These are phyloP conservation scores for Aquilaria sinensis DNA, from an alignment of 345 rosid genomes.

Conservation along the genomic window DNA sequence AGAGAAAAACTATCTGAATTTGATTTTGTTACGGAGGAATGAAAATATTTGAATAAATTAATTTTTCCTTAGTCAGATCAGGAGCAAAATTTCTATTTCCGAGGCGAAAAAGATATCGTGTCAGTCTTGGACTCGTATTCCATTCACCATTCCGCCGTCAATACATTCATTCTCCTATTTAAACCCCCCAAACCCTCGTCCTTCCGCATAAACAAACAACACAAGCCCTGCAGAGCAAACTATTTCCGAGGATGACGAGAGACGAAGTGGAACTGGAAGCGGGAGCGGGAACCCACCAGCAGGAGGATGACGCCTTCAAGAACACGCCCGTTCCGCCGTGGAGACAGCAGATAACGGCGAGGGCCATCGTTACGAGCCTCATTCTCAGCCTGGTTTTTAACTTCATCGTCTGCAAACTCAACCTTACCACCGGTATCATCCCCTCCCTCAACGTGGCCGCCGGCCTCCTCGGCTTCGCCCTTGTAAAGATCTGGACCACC, in stretches of 20 bases:
- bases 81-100: too few relatives aligned
- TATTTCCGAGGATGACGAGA: background rate
- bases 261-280: background rate
- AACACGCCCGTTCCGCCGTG: slow-evolving; percentile 34
- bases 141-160: too few relatives aligned
- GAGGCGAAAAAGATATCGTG: too few relatives aligned
- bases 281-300: background rate
- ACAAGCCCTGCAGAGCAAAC: too few relatives aligned
- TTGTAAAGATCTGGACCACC: slow-evolving; percentile 35
- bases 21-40: too few relatives aligned
- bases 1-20: too few relatives aligned
- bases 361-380: slow-evolving; percentile 43
- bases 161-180: too few relatives aligned
- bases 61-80: too few relatives aligned
- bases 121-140: too few relatives aligned
- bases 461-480: slow-evolving; percentile 50
- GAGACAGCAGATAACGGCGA: slow-evolving; percentile 45
- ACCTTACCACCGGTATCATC: slow-evolving; percentile 62
- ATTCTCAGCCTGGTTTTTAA: slow-evolving; percentile 46
- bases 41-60: too few relatives aligned
- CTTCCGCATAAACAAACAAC: too few relatives aligned
- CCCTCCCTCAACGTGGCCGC: slow-evolving; percentile 67
- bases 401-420: slow-evolving; percentile 67
- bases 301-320: slow-evolving; percentile 37
- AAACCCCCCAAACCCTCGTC: too few relatives aligned